A percentile compares a stretch with the other conserved stretches of the same genome.
Conservation (phyloP, 2,329 filamentous ascomycete species). For the Geosmithia morbida region DNA sequence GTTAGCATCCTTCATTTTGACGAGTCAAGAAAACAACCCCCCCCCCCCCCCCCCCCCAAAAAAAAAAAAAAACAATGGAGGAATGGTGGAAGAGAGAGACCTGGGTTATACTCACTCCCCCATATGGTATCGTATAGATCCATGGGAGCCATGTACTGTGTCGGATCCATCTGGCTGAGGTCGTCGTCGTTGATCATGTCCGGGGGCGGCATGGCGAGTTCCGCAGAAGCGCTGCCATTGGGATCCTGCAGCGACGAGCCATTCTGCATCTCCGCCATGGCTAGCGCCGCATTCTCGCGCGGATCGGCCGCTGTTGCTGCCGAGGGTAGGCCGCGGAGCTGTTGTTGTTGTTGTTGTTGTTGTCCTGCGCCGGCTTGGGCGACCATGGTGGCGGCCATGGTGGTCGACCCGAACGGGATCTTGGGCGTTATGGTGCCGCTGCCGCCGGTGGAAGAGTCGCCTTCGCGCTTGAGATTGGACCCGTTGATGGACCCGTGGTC, state of each 20-base stretch:
- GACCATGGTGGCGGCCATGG: background rate
- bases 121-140: conserved; percentile 55
- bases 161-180: conserved; percentile 36
- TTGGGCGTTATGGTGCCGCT: conserved; percentile 29
- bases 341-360: conserved; percentile 8
- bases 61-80: too few relatives aligned
- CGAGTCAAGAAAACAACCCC: too few relatives aligned
- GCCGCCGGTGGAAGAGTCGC: conserved; percentile 26
- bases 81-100: background rate
- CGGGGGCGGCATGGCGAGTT: too few relatives aligned
- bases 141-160: conserved; percentile 50
- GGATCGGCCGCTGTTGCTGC: conserved; percentile 23
- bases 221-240: conserved; percentile 15
- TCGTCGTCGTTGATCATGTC: conserved; percentile 22
- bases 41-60: too few relatives aligned
- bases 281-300: conserved; percentile 46
- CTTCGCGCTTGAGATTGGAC: conserved; percentile 32
- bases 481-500: conserved; percentile 46
- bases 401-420: conserved; percentile 5
- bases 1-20: background rate
- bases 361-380: conserved; percentile 4
- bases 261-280: conserved; percentile 52
- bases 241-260: conserved; percentile 29
- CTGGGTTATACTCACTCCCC: conserved; percentile 39
- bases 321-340: conserved; percentile 12